Base-by-base conservation (phyloP, 345 rosid species). In the Hibiscus syriacus region DNA sequence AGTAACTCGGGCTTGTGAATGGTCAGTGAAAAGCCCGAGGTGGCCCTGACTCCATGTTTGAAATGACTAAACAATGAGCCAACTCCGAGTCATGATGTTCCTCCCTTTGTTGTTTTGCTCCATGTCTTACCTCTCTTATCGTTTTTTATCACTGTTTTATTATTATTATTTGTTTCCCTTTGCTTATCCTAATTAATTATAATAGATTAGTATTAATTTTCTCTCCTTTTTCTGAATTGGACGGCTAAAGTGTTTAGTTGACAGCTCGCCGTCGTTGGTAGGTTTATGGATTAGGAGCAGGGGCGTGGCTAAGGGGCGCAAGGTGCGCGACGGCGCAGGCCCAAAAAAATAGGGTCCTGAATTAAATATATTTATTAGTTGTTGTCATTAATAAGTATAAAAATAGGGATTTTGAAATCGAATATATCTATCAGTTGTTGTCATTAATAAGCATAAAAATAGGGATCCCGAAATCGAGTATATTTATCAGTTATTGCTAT, bases 1-100 rank as follows among this genome's bases (percentile, higher is more conserved):
- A 54, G 57, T 23, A 68, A 55, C 32, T 16, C 25, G 49, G 49
- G 36, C 69, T 50, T 55, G 79, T 74, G 81, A 80, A 56, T 30
- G 72, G 66, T 74, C 66, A 74, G 71, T 68, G 80, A 66, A 19
- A 29, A 26, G 17, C 70, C 13, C 29, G 22, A 71, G 58, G 66
- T 54, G 57, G 80, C 63, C 70, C 74, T 76, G n/a, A 64, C n/a
- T 66, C 75, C 70, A 73, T 73, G 70, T 78, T 57, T 63, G 83
- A 79, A 77, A 43, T 49, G 85, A 82, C 85, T 54, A 72, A 73
- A 73, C 82, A 68, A 64, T 61, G 74, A 77, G 70, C 74, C 56
- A 73, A 73, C 79, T 69, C 70, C 81, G 57, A 75, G 74, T 72
- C 78, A 46, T 78, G 85, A 78, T 77, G 87, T 78, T 76, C 67